Conservation (phyloP, 1,284 basidiomycete species). For the Fomitopsis pinicola region DNA sequence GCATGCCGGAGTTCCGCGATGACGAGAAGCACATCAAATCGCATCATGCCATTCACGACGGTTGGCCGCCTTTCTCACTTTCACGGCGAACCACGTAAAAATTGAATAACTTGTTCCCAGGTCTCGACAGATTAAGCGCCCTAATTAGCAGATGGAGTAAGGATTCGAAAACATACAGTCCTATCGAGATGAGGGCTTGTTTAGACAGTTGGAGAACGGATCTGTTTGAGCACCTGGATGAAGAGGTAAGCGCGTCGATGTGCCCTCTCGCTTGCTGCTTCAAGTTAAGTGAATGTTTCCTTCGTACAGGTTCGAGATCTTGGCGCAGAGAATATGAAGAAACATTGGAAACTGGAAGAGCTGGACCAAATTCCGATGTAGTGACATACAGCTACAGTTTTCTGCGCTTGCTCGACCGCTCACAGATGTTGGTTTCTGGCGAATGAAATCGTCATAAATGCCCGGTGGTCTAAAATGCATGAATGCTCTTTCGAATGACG, state of each 20-base stretch:
- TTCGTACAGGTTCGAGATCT: constrained; percentile 48
- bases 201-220: constrained; percentile 62
- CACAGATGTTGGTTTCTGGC: no score
- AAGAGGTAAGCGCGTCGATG: constrained; percentile 44
- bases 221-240: constrained; percentile 63
- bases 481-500: no score
- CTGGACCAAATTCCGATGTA: constrained; percentile 45
- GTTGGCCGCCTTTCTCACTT: constrained; percentile 26
- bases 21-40: constrained; percentile 52
- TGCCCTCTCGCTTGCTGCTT: background rate
- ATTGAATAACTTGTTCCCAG: constrained; percentile 25
- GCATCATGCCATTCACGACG: constrained; percentile 66
- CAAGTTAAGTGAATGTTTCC: background rate
- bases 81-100: background rate
- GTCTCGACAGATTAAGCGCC: constrained; percentile 47
- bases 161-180: constrained; percentile 52
- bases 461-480: no score
- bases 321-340: constrained; percentile 55
- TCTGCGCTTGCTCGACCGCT: background rate
- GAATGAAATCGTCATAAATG: no score
- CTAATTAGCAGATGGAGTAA: constrained; percentile 44
- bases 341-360: constrained; percentile 62
- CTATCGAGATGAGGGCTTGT: constrained; percentile 50
- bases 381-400: background rate
- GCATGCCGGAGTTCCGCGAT: constrained; percentile 56